Evolutionary conservation across 306 rosid species (phyloP), one percentile per base, ranked within the genome.

Genomic region (Vigna hirtella): DNA sequence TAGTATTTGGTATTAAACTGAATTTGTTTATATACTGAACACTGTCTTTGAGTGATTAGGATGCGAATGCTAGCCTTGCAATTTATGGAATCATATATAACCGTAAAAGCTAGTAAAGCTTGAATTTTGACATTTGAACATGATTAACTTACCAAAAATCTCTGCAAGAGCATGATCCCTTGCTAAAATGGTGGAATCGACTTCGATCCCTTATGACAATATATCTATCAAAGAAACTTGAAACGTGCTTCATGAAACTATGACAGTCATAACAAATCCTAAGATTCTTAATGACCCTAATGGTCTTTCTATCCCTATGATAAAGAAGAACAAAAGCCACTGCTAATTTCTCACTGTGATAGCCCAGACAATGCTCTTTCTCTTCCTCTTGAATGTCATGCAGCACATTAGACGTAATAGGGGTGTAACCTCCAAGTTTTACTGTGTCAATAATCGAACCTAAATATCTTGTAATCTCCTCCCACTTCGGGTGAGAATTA

Each of bases 341-440:
- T 1, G 93, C 91, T 74, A 90, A 61, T 67, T 90, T 90, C 82
- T 90, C 94, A 73, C 89, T 84, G 36, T 90, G 91, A 76, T 82
- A 90, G 76, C 90, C 83, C 74, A 87, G 68, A 72, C 47, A 77
- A 68, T 87, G 84, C 76, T 86, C 90, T 77, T 81, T 89, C 74
- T 90, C 93, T 78, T 90, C 90, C 65, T 86, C 91, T 72, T 84
- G 77, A 77, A 86, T 79, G 63, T 90, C 89, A 79, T 90, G 91
- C 30, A 88, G 56, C 76, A 87, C 94, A 36, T 68, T 53, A 67
- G 86, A 74, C 1, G 88, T 84, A 43, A 66, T 18, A 18, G 86
- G 86, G 32, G 75, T 53, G 77, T 84, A 90, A 32, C 94, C 91
- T 66, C 82, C 71, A 43, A 65, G 79, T 77, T 84, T 86, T 32